These are phyloP conservation scores for Penicillium goetzii DNA, from an alignment of 495 filamentous ascomycete species.

Conservation along the genomic window DNA sequence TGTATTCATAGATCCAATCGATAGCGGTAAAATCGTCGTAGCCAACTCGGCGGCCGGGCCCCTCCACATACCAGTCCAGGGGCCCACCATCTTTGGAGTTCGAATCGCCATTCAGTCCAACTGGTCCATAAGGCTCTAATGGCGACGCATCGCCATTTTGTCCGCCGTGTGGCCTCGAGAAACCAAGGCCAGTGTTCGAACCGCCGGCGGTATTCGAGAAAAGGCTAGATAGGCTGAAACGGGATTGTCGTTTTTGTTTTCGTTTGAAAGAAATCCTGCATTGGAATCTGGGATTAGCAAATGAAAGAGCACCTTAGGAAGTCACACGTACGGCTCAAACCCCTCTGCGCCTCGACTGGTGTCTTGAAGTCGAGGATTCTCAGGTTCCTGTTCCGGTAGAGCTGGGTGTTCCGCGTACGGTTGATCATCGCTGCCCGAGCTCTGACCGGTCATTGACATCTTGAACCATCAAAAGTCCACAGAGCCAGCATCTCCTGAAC, in stretches of 20 bases:
- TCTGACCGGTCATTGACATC: slow-evolving; percentile 34
- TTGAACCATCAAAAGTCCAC: slow-evolving; percentile 28
- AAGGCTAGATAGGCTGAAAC: slow-evolving; percentile 62
- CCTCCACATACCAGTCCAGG: slow-evolving; percentile 89
- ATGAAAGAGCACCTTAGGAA: not conserved
- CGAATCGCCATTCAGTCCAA: slow-evolving; percentile 43
- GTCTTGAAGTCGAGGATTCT: slow-evolving; percentile 19
- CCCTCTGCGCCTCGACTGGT: slow-evolving; percentile 45
- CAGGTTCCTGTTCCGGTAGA: slow-evolving; percentile 21
- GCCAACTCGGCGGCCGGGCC: slow-evolving; percentile 85
- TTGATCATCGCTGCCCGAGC: slow-evolving; percentile 23
- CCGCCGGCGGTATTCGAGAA: slow-evolving; percentile 45
- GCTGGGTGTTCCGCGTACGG: slow-evolving; percentile 16
- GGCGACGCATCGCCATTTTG: slow-evolving; percentile 36
- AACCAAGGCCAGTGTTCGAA: slow-evolving; percentile 30
- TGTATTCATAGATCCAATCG: slow-evolving; percentile 99
- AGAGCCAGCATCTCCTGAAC: slow-evolving; percentile 25
- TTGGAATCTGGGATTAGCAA: slow-evolving; percentile 18
- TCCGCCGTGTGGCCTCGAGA: slow-evolving; percentile 30
- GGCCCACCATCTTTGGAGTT: slow-evolving; percentile 66
- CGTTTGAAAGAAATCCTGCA: slow-evolving; percentile 80
- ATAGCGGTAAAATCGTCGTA: slow-evolving; percentile 98
- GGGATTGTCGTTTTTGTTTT: slow-evolving; percentile 67
- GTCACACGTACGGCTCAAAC: slow-evolving; percentile 47
- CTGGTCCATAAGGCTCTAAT: slow-evolving; percentile 26